These are phyloP conservation scores for Cucurbita maxima DNA, from an alignment of 306 rosid species.

Conservation along the genomic window DNA sequence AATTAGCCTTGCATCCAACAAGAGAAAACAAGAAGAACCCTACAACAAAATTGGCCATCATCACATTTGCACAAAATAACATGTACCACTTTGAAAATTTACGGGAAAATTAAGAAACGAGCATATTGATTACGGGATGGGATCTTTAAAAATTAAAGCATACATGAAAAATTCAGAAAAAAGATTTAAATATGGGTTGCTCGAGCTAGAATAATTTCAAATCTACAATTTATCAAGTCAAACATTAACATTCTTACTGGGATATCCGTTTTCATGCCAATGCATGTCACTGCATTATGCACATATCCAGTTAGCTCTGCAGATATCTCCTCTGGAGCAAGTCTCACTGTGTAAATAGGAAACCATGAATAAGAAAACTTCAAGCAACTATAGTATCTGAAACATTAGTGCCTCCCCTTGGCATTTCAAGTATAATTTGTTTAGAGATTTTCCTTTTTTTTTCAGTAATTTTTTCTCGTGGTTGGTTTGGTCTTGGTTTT, in stretches of 20 bases:
- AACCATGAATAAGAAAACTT: background rate
- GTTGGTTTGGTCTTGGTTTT: background rate
- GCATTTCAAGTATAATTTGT: background rate
- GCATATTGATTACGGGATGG: background rate
- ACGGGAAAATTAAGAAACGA: background rate
- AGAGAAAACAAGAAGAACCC: background rate
- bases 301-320: slow-evolving; percentile 57
- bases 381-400: background rate
- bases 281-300: slow-evolving; percentile 82
- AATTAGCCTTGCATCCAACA: background rate
- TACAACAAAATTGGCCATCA: background rate
- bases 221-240: background rate
- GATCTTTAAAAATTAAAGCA: background rate
- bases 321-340: slow-evolving; percentile 79
- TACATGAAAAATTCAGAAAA: background rate
- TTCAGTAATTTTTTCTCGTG: background rate
- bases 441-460: background rate
- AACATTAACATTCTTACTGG: slow-evolving; percentile 39
- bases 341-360: slow-evolving; percentile 58
- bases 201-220: background rate
- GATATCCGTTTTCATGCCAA: slow-evolving; percentile 86
- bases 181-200: background rate
- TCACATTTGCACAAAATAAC: slow-evolving; percentile 1
- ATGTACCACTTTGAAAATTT: background rate
- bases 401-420: background rate